phyloP scores from a whole-genome alignment of 106 monocot species.

The Acanthochlamys bracteata region DNA sequence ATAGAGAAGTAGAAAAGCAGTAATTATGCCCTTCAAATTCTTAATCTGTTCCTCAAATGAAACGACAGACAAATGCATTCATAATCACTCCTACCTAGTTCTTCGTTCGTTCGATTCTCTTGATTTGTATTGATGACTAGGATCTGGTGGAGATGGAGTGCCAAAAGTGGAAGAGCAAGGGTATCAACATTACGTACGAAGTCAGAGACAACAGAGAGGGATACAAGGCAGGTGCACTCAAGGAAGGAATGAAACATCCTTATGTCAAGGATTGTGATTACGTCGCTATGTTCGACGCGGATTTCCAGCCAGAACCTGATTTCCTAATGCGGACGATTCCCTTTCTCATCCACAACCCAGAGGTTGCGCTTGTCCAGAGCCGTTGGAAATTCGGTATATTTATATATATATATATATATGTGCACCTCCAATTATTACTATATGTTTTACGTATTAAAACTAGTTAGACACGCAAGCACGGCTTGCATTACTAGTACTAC shows the following conservation, averaged over 20 bases:
- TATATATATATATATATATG: background rate
- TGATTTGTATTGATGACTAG: slow-evolving; percentile 10
- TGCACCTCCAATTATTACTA: no score
- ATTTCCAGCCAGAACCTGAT: slow-evolving; percentile 69
- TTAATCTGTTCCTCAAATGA: no score
- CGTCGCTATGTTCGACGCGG: slow-evolving; percentile 72
- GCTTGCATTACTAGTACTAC: no score
- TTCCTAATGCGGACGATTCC: slow-evolving; percentile 43
- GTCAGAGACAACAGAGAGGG: slow-evolving; percentile 50
- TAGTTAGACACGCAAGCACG: no score
- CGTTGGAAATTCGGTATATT: slow-evolving; percentile 81
- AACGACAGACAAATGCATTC: no score
- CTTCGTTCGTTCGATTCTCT: no score
- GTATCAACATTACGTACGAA: slow-evolving; percentile 56
- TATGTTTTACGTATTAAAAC: no score
- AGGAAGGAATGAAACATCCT: slow-evolving; percentile 58
- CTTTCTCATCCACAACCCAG: slow-evolving; percentile 53
- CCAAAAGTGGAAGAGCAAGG: slow-evolving; percentile 41
- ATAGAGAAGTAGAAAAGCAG: no score
- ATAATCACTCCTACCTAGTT: no score
- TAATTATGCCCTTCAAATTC: no score
- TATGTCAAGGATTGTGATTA: slow-evolving; percentile 54
- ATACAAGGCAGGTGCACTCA: slow-evolving; percentile 72
- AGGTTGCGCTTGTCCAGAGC: slow-evolving; percentile 53
- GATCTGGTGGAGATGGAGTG: slow-evolving; percentile 54